Evolutionary conservation across 1,284 basidiomycete species (phyloP).

Genomic region (Omphalotus olearius): DNA sequence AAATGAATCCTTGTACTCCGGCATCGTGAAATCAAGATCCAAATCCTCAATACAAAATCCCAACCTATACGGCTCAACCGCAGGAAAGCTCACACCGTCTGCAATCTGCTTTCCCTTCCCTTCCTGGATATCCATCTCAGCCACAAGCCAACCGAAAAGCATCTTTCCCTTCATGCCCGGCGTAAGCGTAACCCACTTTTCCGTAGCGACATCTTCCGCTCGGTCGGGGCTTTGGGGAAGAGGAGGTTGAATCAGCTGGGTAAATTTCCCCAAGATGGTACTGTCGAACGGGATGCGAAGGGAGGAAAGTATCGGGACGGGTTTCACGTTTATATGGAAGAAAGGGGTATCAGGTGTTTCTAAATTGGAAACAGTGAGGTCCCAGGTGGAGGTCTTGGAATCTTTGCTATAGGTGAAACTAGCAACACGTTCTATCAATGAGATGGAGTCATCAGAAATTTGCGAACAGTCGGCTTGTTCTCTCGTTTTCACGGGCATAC

Average conservation of each 20-base stretch:
- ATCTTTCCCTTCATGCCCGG: slow-evolving; percentile 4
- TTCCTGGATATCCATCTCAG: background rate
- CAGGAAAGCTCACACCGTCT: slow-evolving; percentile 17
- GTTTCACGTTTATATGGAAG: slow-evolving; percentile 11
- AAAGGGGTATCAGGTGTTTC: slow-evolving; percentile 4
- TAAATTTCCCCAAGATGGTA: background rate
- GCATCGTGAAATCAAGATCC: slow-evolving; percentile 14
- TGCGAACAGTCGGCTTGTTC: background rate
- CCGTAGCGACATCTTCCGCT: slow-evolving; percentile 4
- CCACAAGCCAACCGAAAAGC: background rate
- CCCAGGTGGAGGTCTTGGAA: slow-evolving; percentile 7
- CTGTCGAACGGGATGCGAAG: slow-evolving; percentile 4
- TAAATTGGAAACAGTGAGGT: slow-evolving; percentile 8
- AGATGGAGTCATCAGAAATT: background rate
- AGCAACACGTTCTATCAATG: slow-evolving; percentile 11
- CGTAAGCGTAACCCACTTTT: background rate
- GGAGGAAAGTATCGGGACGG: slow-evolving; percentile 9
- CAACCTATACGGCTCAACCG: slow-evolving; percentile 15
- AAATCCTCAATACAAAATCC: slow-evolving; percentile 14
- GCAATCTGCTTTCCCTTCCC: slow-evolving; percentile 11
- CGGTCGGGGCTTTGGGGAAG: slow-evolving; percentile 8
- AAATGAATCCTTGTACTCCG: background rate
- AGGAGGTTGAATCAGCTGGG: slow-evolving; percentile 9
- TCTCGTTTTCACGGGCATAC: no score
- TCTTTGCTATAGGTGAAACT: slow-evolving; percentile 10